A percentile compares a stretch with the other conserved stretches of the same genome.
phyloP scores from a whole-genome alignment of 2,329 filamentous ascomycete genomes.

The Xylariomycetidae sp. region DNA sequence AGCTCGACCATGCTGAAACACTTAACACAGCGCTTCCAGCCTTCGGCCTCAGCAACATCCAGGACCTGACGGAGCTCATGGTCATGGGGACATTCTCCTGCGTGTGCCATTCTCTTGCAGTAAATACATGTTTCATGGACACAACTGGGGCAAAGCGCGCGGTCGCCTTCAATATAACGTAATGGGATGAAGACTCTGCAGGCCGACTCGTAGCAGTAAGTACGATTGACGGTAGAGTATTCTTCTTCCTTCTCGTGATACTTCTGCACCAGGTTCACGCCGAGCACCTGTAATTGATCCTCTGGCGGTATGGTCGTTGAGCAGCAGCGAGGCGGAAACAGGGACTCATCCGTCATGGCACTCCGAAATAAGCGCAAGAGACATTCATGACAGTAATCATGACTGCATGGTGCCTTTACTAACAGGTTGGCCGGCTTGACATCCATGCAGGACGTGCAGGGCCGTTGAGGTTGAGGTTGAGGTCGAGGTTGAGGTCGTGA shows the following conservation, averaged over 20 bases:
- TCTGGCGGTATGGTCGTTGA: constrained; percentile 33
- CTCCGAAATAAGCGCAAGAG: constrained; percentile 37
- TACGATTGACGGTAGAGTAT: constrained; percentile 39
- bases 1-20: constrained; percentile 47
- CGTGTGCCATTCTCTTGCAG: constrained; percentile 45
- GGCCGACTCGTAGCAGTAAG: constrained; percentile 40
- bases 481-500: neutral
- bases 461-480: neutral
- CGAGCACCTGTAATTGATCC: constrained; percentile 31
- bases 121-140: constrained; percentile 37
- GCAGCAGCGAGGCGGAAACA: constrained; percentile 55
- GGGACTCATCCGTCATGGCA: constrained; percentile 41
- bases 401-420: constrained; percentile 19
- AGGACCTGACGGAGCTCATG: constrained; percentile 33
- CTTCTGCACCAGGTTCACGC: constrained; percentile 23
- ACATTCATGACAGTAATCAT: constrained; percentile 49
- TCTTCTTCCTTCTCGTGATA: constrained; percentile 45
- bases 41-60: constrained; percentile 32
- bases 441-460: constrained; percentile 14
- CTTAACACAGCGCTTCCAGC: constrained; percentile 46
- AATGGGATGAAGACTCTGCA: constrained; percentile 44
- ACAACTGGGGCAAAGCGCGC: constrained; percentile 40
- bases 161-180: constrained; percentile 23
- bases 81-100: constrained; percentile 44
- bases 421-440: constrained; percentile 9